These are phyloP conservation scores for Paraphaeosphaeria minitans DNA, from an alignment of 2,329 filamentous ascomycete genomes.

Conservation along the genomic window DNA sequence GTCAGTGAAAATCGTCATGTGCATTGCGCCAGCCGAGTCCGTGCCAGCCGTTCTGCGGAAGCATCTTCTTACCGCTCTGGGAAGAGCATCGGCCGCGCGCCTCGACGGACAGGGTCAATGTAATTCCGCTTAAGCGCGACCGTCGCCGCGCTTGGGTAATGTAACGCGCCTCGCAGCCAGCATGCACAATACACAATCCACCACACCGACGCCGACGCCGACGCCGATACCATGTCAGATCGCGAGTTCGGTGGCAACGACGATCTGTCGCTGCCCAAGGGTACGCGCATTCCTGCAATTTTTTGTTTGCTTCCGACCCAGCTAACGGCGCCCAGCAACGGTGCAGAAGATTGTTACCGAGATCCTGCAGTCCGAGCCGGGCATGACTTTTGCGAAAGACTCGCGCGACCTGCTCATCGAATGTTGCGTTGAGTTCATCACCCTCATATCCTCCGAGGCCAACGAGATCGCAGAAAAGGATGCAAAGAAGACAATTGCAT, in stretches of 20 bases:
- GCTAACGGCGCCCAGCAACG: slow-evolving; percentile 57
- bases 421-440: slow-evolving; percentile 99
- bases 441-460: slow-evolving; percentile 95
- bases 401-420: slow-evolving; percentile 94
- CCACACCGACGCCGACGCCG: slow-evolving; percentile 24
- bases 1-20: not conserved
- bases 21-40: not conserved
- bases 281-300: slow-evolving; percentile 23
- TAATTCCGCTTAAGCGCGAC: not conserved
- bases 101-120: not conserved
- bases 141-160: slow-evolving; percentile 7
- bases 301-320: not conserved
- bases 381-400: slow-evolving; percentile 90
- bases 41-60: not conserved
- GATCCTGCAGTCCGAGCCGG: slow-evolving; percentile 78
- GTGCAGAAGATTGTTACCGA: slow-evolving; percentile 89
- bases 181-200: slow-evolving; percentile 8
- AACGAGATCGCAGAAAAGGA: slow-evolving; percentile 99
- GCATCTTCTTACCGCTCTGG: not conserved
- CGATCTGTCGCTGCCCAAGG: slow-evolving; percentile 50
- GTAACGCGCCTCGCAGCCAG: not conserved
- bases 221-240: slow-evolving; percentile 45
- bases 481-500: slow-evolving; percentile 98
- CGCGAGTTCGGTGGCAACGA: slow-evolving; percentile 52
- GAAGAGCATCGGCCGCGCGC: slow-evolving; percentile 2